A percentile compares a stretch with the other conserved stretches of the same genome.
These are phyloP conservation scores for Chaetoceros muelleri DNA, from an alignment of 108 stramenopile genomes.

Conservation along the genomic window DNA sequence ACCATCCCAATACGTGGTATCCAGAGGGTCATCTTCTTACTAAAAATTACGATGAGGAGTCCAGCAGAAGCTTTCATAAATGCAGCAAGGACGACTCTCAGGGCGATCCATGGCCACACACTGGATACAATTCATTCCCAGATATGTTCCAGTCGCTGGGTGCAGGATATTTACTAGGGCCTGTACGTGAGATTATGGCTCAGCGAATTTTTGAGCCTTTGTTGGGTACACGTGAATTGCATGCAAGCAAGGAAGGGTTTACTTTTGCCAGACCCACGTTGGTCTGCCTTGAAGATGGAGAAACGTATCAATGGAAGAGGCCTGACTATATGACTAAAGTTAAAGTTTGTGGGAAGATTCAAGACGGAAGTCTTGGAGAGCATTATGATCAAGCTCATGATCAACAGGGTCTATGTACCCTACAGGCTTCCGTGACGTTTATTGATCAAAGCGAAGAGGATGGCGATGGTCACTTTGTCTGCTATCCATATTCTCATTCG, in stretches of 20 bases:
- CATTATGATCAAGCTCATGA: slow-evolving; percentile 26
- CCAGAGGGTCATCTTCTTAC: slow-evolving; percentile 1
- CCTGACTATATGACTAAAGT: not conserved
- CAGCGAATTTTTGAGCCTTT: slow-evolving; percentile 48
- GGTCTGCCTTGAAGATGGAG: slow-evolving; percentile 4
- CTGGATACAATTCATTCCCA: slow-evolving; percentile 19
- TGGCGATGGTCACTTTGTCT: slow-evolving; percentile 30
- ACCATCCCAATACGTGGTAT: slow-evolving; percentile 32
- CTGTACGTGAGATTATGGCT: slow-evolving; percentile 39
- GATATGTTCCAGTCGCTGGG: slow-evolving; percentile 42
- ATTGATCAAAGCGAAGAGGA: slow-evolving; percentile 31
- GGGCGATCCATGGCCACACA: slow-evolving; percentile 37
- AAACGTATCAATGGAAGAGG: not conserved
- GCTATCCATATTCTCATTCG: slow-evolving; percentile 26
- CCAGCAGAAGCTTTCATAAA: too few relatives aligned
- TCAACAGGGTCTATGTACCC: slow-evolving; percentile 19
- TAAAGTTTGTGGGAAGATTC: slow-evolving; percentile 10
- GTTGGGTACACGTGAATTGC: slow-evolving; percentile 33
- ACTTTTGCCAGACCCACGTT: slow-evolving; percentile 28
- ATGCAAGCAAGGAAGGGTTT: slow-evolving; percentile 61
- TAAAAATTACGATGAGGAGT: not conserved
- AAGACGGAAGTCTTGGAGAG: slow-evolving; percentile 13
- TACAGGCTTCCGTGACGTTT: slow-evolving; percentile 33
- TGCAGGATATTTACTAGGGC: slow-evolving; percentile 45
- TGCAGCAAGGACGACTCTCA: not conserved